These are phyloP conservation scores for Pythium aquatile DNA, from an alignment of 352 stramenopile species.

Conservation along the genomic window DNA sequence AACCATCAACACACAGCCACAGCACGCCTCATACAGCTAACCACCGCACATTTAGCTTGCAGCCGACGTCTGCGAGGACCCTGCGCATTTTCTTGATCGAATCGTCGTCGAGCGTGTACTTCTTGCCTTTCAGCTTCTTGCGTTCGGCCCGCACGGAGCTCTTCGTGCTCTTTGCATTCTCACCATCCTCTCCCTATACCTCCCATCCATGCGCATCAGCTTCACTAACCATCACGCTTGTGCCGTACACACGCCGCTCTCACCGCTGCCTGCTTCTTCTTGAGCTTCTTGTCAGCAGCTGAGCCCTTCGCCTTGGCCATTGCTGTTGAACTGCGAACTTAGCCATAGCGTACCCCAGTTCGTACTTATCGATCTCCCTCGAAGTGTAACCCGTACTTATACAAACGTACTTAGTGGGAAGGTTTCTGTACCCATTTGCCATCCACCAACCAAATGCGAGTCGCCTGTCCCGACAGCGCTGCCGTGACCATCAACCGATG, in stretches of 20 bases:
- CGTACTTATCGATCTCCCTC: too few relatives aligned
- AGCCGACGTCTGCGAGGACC: constrained; percentile 52
- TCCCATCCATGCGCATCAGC: not conserved
- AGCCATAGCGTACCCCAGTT: not conserved
- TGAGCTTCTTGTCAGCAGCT: constrained; percentile 22
- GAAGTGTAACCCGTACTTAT: constrained; percentile 6
- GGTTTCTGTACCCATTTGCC: constrained; percentile 4
- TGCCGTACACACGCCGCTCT: not conserved
- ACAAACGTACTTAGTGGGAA: constrained; percentile 18
- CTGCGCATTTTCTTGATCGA: constrained; percentile 53
- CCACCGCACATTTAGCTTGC: constrained; percentile 53
- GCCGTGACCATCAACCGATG: constrained; percentile 25
- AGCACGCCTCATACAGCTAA: not conserved
- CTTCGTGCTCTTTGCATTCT: constrained; percentile 26
- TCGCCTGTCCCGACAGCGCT: not conserved
- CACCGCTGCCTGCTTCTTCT: constrained; percentile 20
- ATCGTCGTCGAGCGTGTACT: constrained; percentile 37
- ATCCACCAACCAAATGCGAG: constrained; percentile 23
- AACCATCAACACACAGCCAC: not conserved
- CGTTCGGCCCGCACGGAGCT: constrained; percentile 18
- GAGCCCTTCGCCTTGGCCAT: constrained; percentile 26
- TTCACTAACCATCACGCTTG: too few relatives aligned
- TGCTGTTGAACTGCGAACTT: constrained; percentile 14
- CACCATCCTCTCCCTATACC: not conserved
- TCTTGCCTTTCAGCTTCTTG: constrained; percentile 39